Conservation (phyloP, 768 basidiomycete genomes). For the Trametes elegans region DNA sequence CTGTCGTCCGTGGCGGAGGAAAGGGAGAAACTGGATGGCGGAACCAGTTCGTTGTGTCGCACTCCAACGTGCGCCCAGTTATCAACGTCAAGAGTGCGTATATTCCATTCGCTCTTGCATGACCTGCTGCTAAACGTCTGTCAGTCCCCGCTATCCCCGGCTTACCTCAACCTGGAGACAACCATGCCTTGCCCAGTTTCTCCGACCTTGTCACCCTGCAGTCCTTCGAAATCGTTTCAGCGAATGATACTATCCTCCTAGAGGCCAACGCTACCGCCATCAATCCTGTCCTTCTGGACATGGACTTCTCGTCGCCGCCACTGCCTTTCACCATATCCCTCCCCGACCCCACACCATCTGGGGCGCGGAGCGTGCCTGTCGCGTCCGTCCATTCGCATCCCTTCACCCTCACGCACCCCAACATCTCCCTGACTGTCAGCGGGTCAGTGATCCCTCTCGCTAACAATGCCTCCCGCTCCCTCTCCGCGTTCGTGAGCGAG, state of each 20-base stretch:
- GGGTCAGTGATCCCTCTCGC: slow-evolving; percentile 57
- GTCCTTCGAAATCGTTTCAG: slow-evolving; percentile 48
- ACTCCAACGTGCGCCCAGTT: slow-evolving; percentile 44
- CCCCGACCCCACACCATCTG: slow-evolving; percentile 24
- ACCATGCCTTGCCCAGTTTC: slow-evolving; percentile 51
- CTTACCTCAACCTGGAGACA: slow-evolving; percentile 55
- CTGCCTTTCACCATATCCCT: slow-evolving; percentile 65
- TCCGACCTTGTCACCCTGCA: slow-evolving; percentile 59
- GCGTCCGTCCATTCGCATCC: slow-evolving; percentile 55
- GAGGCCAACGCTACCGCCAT: slow-evolving; percentile 54
- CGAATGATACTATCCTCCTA: slow-evolving; percentile 29
- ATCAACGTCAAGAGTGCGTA: slow-evolving; percentile 56
- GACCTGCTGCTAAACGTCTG: slow-evolving; percentile 4
- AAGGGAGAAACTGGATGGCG: slow-evolving; percentile 48
- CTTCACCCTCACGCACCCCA: slow-evolving; percentile 64
- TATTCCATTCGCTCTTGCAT: neutral
- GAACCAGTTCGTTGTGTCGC: slow-evolving; percentile 34
- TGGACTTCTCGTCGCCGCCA: slow-evolving; percentile 51
- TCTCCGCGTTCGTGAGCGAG: slow-evolving; percentile 62
- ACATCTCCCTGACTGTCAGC: slow-evolving; percentile 55
- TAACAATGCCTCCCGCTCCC: slow-evolving; percentile 27
- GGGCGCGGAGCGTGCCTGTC: slow-evolving; percentile 49
- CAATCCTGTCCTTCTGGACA: slow-evolving; percentile 50
- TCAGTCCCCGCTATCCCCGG: slow-evolving; percentile 67
- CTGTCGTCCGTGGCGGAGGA: slow-evolving; percentile 51